Conservation (phyloP, 768 basidiomycete species). For the Psilocybe cyanescens region DNA sequence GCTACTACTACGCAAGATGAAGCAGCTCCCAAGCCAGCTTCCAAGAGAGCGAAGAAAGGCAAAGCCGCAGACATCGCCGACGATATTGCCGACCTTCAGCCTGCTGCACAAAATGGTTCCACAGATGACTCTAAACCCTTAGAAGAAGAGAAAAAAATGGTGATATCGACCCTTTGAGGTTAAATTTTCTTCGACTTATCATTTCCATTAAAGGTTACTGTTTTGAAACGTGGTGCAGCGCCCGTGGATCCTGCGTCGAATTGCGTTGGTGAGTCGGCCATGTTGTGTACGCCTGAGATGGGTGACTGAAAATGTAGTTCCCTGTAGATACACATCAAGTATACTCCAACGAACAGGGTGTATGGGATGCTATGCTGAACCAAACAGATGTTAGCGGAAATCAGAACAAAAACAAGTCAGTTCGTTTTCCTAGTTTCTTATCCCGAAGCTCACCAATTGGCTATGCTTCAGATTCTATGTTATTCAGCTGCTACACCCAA, state of each 20-base stretch:
- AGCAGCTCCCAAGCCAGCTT: slow-evolving; percentile 3
- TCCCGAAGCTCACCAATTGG: too few relatives aligned
- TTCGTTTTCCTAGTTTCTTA: too few relatives aligned
- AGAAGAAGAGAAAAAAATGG: neutral
- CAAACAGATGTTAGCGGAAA: slow-evolving; percentile 15
- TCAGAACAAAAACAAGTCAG: slow-evolving; percentile 14
- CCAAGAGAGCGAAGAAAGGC: slow-evolving; percentile 1
- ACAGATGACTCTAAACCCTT: neutral
- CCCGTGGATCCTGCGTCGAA: slow-evolving; percentile 9
- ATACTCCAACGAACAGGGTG: neutral
- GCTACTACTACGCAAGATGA: neutral
- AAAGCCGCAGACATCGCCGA: neutral
- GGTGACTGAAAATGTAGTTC: neutral
- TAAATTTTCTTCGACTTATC: neutral
- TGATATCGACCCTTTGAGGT: neutral
- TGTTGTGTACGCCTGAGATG: too few relatives aligned
- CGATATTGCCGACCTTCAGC: neutral
- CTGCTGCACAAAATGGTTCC: neutral
- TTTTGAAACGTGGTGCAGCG: slow-evolving; percentile 16
- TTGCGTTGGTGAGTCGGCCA: neutral
- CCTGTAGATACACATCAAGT: slow-evolving; percentile 13
- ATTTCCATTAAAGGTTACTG: slow-evolving; percentile 7
- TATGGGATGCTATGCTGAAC: slow-evolving; percentile 17
- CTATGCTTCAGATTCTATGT: slow-evolving; percentile 10
- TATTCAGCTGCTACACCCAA: slow-evolving; percentile 9